Conservation (phyloP, 495 filamentous ascomycete species). For the Amorphotheca resinae region DNA sequence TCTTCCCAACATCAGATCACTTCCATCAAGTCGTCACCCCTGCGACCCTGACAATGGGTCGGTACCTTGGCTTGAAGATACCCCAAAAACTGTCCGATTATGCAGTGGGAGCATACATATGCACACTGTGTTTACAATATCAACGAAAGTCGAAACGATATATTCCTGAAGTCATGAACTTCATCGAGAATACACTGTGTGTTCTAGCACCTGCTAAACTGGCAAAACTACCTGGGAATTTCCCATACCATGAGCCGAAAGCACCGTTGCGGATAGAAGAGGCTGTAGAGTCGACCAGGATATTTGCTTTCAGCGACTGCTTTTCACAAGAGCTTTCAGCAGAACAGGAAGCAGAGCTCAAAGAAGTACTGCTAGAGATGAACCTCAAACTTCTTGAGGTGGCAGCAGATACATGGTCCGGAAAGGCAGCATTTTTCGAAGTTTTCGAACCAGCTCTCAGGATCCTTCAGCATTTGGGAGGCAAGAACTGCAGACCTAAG, state of each 20-base stretch:
- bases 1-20: slow-evolving; percentile 92
- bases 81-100: slow-evolving; percentile 51
- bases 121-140: slow-evolving; percentile 66
- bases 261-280: slow-evolving; percentile 38
- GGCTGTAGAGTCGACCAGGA: slow-evolving; percentile 24
- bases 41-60: slow-evolving; percentile 64
- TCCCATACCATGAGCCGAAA: slow-evolving; percentile 49
- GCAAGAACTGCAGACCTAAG: slow-evolving; percentile 36
- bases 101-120: slow-evolving; percentile 63
- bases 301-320: slow-evolving; percentile 43
- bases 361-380: slow-evolving; percentile 45
- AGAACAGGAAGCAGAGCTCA: slow-evolving; percentile 32
- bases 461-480: slow-evolving; percentile 41
- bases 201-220: slow-evolving; percentile 46
- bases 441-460: slow-evolving; percentile 49
- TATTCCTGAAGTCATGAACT: slow-evolving; percentile 78
- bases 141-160: slow-evolving; percentile 71
- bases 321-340: slow-evolving; percentile 13
- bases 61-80: slow-evolving; percentile 68
- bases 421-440: slow-evolving; percentile 59
- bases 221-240: slow-evolving; percentile 32
- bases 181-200: slow-evolving; percentile 62
- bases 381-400: slow-evolving; percentile 42
- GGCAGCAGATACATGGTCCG: slow-evolving; percentile 50
- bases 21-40: slow-evolving; percentile 91